Percentiles rank a stretch among this genome's conserved stretches.
phyloP scores from a whole-genome alignment of 768 basidiomycete genomes.

The Mycena floridula region DNA sequence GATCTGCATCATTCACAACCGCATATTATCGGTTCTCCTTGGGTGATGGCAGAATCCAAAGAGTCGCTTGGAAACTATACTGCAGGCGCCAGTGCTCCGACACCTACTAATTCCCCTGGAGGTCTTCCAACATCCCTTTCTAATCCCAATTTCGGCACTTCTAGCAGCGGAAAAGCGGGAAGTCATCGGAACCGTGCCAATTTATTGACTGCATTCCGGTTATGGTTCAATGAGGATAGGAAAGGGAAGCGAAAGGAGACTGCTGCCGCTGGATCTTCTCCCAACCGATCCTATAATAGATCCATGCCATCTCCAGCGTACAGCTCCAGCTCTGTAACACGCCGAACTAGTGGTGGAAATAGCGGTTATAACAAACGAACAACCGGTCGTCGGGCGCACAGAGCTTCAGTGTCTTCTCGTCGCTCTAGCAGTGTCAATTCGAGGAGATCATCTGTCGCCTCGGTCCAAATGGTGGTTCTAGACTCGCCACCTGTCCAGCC shows the following conservation, averaged over 20 bases:
- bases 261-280: background rate
- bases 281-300: constrained; percentile 9
- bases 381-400: constrained; percentile 40
- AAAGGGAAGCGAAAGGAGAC: constrained; percentile 78
- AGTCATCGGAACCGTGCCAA: constrained; percentile 67
- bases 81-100: constrained; percentile 26
- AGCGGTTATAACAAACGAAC: constrained; percentile 15
- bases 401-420: constrained; percentile 72
- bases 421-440: constrained; percentile 93
- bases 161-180: constrained; percentile 12
- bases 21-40: constrained; percentile 55
- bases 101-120: constrained; percentile 49
- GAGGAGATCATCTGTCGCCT: constrained; percentile 51
- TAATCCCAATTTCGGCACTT: constrained; percentile 31
- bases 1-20: constrained; percentile 32
- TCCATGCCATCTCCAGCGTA: constrained; percentile 8
- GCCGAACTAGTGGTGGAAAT: constrained; percentile 37
- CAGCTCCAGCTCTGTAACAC: constrained; percentile 37
- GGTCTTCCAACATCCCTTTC: constrained; percentile 39
- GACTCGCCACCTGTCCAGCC: constrained; percentile 56
- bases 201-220: constrained; percentile 76
- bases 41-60: constrained; percentile 54
- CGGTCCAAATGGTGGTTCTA: constrained; percentile 44
- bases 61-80: constrained; percentile 33
- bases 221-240: constrained; percentile 90